A percentile compares a stretch with the other conserved stretches of the same genome.
Conservation (phyloP, 2,329 filamentous ascomycete species). For the Hymenoscyphus scutula region DNA sequence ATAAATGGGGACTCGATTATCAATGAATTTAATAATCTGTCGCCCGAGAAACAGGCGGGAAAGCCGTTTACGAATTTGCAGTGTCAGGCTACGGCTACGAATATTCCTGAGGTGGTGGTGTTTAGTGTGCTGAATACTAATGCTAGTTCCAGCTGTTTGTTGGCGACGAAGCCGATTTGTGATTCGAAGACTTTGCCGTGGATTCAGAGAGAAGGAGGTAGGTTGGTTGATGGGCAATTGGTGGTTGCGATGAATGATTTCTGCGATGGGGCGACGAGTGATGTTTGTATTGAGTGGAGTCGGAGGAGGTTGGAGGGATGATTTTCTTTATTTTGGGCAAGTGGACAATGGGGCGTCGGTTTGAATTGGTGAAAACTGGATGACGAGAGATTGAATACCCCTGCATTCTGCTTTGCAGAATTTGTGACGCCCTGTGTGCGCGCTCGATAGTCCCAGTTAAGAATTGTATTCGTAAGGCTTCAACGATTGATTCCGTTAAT, state of each 20-base stretch:
- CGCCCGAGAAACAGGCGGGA: slow-evolving; percentile 34
- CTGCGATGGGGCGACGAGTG: slow-evolving; percentile 48
- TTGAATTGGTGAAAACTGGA: neutral
- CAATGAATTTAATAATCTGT: slow-evolving; percentile 38
- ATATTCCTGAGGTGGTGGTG: slow-evolving; percentile 46
- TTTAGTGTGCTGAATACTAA: slow-evolving; percentile 46
- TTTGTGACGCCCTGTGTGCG: no score
- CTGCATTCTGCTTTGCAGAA: neutral
- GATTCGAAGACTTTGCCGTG: slow-evolving; percentile 49
- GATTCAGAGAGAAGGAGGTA: slow-evolving; percentile 42
- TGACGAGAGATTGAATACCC: neutral
- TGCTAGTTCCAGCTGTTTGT: slow-evolving; percentile 43
- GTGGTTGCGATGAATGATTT: slow-evolving; percentile 52
- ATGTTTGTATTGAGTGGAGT: slow-evolving; percentile 42
- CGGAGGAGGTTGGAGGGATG: slow-evolving; percentile 22
- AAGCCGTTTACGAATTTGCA: slow-evolving; percentile 45
- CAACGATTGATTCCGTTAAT: no score
- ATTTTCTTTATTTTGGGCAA: no score
- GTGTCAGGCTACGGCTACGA: slow-evolving; percentile 51
- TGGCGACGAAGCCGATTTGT: slow-evolving; percentile 49
- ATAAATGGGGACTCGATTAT: slow-evolving; percentile 41
- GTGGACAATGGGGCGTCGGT: neutral
- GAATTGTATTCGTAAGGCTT: no score
- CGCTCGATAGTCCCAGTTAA: no score
- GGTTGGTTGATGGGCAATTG: slow-evolving; percentile 40